Evolutionary conservation across 805 yeast species (phyloP).

Genomic region (Pachysolen tannophilus): DNA sequence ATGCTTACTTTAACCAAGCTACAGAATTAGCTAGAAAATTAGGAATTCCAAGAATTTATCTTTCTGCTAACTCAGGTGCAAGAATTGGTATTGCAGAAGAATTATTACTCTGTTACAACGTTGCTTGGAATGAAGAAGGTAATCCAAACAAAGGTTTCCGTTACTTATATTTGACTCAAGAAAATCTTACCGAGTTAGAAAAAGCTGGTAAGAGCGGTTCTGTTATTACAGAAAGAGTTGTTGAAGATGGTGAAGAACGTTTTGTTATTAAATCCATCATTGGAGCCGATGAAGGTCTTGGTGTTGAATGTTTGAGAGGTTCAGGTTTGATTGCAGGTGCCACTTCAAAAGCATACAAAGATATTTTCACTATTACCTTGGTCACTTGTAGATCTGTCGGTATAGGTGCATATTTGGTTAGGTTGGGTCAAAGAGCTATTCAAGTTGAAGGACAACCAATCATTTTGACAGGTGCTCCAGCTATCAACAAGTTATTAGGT

Average conservation of each 20-base stretch:
- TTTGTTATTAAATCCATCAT: conserved; percentile 75
- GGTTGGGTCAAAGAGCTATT: conserved; percentile 97
- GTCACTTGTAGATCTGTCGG: conserved; percentile 99
- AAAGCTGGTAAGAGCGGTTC: conserved; percentile 52
- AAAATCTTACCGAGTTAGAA: conserved; percentile 48
- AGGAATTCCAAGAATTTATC: conserved; percentile 92
- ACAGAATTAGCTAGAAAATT: conserved; percentile 84
- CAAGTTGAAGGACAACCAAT: conserved; percentile 99
- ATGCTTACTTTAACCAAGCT: conserved; percentile 82
- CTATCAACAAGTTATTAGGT: conserved; percentile 93
- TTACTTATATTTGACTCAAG: conserved; percentile 75
- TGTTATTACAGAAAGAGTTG: conserved; percentile 69
- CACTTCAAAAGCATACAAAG: conserved; percentile 95
- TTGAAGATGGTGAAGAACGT: conserved; percentile 81
- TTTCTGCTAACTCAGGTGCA: conserved; percentile 99
- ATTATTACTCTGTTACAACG: conserved; percentile 78
- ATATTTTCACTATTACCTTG: conserved; percentile 93
- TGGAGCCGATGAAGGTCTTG: conserved; percentile 94
- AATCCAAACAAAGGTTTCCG: conserved; percentile 82
- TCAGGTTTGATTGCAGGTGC: conserved; percentile 99
- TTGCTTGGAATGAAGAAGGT: conserved; percentile 80
- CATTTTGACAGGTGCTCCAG: conserved; percentile 98
- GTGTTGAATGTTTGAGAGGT: conserved; percentile 97
- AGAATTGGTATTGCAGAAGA: conserved; percentile 98
- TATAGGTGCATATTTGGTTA: conserved; percentile 97